Evolutionary conservation across 2,329 filamentous ascomycete species (phyloP), one percentile per base, ranked within the genome.

Genomic region (Fusarium sp.): DNA sequence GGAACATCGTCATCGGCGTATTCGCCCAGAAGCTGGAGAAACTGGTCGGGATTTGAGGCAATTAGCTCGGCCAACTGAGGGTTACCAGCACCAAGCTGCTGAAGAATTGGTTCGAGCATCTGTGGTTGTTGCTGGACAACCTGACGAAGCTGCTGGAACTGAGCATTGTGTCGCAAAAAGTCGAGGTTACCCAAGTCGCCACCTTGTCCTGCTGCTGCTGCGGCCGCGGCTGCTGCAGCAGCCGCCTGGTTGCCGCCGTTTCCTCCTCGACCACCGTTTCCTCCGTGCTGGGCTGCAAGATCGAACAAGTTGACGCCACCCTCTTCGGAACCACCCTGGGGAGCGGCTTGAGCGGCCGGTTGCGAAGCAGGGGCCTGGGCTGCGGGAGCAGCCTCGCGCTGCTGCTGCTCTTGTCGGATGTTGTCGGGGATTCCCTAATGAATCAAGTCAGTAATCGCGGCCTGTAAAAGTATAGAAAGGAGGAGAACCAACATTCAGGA

Each of bases 21-120:
- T 78, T 99, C 95, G 43, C 93, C 91, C 53, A 99, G 83, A 47
- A 99, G 81, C 75, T 91, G 89, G 64, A 99, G 84, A 76, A 99
- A 99, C 74, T 96, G 92, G 49, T 97, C 93, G 7, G 93, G 93
- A 77, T 98, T 92, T 73, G 91, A 87, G 36, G 91, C 91, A 65
- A 99, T 99, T 74, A 97, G 84, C 75, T 94, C 90, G 7, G 95
- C 95, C 52, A 99, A 87, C 75, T 96, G 91, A 15, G 95, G 95
- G 80, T 99, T 99, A 25, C 94, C 94, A 22, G 92, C 91, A 32
- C 92, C 93, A 34, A 99, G 92, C 78, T 97, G 93, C 78, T 98
- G 94, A 53, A 99, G 83, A 69, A 99, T 98, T 7, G 95, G 94
- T 81, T 99, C 95, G 22, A 99, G 89, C 95, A 99, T 99, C 76